Evolutionary conservation across 129 eudicot species (phyloP), one percentile per base, ranked within the genome.

Genomic region (Lonicera japonica): DNA sequence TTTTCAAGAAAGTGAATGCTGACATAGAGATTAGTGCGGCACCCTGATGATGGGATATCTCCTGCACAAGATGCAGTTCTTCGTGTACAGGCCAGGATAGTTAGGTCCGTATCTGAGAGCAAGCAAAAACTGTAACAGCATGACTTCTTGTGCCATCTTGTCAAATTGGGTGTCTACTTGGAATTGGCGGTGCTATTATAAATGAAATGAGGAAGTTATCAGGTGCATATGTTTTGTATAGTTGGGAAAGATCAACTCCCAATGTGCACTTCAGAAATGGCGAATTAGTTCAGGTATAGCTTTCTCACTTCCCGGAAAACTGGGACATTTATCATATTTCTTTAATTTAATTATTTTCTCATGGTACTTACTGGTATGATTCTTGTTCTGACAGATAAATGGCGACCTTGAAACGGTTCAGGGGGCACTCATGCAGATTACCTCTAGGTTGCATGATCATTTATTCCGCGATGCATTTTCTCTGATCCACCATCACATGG

Each of bases 91-190:
- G 58, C 90, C 46, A 79, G 98, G 78, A 84, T 92, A 65, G 68
- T 79, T 58, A 80, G 86, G 86, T 86, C 86, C 58, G 73, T 83
- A 63, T 82, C 95, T 40, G 98, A 87, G 72, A 85, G 71, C 79
- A 82, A 84, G 72, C 86, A 84, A 52, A 77, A 43, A 73, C 53
- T 2, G 67, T 78, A 61, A 63, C 72, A 12, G 90, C 95, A 34
- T 87, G 80, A 77, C 55, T 92, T 56, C 81, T 92, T 69, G 90
- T 92, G 60, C 80, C 87, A 23, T 84, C 98, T 65, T 75, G 80
- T 85, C 98, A 92, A 71, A 87, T 92, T 70, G 98, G 98, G 60
- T 92, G 99, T 67, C 81, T 92, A 52, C 85, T 92, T 70, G 99
- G 96, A n/a, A 92, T 88, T 67, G 95, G 95, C 24, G 99, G 99